These are phyloP conservation scores for Saksenaea vasiformis DNA, from an alignment of 371 early-diverging fungal genomes.

Conservation along the genomic window DNA sequence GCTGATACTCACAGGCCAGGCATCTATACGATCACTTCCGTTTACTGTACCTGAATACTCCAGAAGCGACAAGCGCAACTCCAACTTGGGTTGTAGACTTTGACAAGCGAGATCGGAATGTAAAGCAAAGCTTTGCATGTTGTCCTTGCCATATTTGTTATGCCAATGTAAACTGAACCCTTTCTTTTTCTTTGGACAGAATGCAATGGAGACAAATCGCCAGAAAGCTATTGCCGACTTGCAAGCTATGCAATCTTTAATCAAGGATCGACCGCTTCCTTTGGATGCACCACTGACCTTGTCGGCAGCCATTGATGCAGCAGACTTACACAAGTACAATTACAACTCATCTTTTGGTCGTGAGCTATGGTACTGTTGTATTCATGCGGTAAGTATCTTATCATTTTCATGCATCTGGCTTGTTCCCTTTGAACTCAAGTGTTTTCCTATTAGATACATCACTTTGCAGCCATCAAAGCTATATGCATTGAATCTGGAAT, in stretches of 20 bases:
- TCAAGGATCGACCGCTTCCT: constrained; percentile 4
- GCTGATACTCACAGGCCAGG: constrained; percentile 8
- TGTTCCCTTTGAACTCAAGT: not conserved
- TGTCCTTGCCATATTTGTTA: not conserved
- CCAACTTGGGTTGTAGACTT: constrained; percentile 41
- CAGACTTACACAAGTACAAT: constrained; percentile 22
- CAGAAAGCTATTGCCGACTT: constrained; percentile 34
- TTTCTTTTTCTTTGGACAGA: constrained; percentile 13
- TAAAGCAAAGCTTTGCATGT: constrained; percentile 17
- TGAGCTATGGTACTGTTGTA: constrained; percentile 70
- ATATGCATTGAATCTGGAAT: constrained; percentile 55
- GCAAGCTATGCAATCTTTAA: constrained; percentile 19
- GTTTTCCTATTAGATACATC: constrained; percentile 39
- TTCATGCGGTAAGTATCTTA: constrained; percentile 39
- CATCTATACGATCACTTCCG: constrained; percentile 49
- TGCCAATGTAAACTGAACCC: not conserved
- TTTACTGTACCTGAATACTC: constrained; percentile 24
- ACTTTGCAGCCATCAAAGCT: constrained; percentile 57
- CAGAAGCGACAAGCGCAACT: constrained; percentile 15
- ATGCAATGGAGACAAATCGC: constrained; percentile 41
- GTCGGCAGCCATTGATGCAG: constrained; percentile 41
- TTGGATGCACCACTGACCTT: constrained; percentile 26
- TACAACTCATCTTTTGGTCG: constrained; percentile 54
- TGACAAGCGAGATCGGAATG: constrained; percentile 47
- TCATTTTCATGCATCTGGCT: not conserved